Evolutionary conservation across 2,329 filamentous ascomycete genomes (phyloP).

Genomic region (Calonectria pseudoreteaudii): DNA sequence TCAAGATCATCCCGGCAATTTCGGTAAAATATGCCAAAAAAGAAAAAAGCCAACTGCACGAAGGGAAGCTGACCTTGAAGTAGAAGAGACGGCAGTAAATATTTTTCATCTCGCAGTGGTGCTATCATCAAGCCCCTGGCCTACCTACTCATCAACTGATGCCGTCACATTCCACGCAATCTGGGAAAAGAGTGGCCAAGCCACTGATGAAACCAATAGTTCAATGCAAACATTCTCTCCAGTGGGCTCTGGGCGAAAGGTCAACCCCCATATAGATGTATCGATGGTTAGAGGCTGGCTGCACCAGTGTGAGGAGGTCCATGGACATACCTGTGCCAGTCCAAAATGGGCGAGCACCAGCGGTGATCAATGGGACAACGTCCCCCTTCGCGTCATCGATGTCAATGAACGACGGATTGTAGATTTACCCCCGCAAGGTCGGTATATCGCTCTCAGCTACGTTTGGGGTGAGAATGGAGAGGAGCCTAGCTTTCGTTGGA

Average conservation of each 20-base stretch:
- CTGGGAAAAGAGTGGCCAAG: background rate
- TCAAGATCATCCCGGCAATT: background rate
- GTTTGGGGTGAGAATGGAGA: constrained; percentile 23
- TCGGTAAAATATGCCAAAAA: background rate
- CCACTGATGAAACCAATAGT: background rate
- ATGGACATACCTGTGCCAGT: background rate
- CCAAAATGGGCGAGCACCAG: constrained; percentile 18
- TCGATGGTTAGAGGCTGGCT: constrained; percentile 8
- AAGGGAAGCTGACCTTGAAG: background rate
- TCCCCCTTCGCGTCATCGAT: constrained; percentile 13
- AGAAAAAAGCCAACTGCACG: background rate
- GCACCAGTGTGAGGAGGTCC: constrained; percentile 19
- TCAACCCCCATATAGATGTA: constrained; percentile 2
- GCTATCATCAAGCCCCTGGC: constrained; percentile 15
- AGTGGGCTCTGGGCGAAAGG: constrained; percentile 1
- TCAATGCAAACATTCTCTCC: background rate
- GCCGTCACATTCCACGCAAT: constrained; percentile 7
- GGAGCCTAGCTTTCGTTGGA: background rate
- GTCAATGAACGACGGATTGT: constrained; percentile 4
- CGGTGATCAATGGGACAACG: background rate
- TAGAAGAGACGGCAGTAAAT: background rate
- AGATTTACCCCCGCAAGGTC: background rate
- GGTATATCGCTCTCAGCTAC: constrained; percentile 29
- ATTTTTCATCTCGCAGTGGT: background rate
- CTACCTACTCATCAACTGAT: background rate